Conservation (phyloP, 768 basidiomycete genomes). For the Panellus pusillus region DNA sequence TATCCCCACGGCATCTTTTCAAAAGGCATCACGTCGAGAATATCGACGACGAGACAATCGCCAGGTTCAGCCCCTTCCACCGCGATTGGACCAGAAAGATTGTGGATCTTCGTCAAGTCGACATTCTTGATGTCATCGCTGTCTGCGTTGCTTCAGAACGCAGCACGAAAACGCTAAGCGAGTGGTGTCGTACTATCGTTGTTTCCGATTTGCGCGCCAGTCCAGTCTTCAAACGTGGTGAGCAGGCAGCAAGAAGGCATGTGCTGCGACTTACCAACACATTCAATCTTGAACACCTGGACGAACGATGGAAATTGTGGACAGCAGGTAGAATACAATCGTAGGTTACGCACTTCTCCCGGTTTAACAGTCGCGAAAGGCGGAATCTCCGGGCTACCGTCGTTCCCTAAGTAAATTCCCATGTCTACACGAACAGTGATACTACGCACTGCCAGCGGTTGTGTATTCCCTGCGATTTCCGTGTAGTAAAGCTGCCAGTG, state of each 20-base stretch:
- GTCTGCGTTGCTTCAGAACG: constrained; percentile 30
- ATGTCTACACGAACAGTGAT: background rate
- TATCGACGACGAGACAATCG: constrained; percentile 77
- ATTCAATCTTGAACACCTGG: constrained; percentile 71
- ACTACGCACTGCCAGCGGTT: constrained; percentile 72
- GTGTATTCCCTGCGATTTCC: constrained; percentile 50
- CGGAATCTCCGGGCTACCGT: constrained; percentile 61
- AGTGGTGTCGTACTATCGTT: constrained; percentile 53
- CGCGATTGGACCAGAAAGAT: constrained; percentile 74
- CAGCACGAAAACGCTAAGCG: too few species aligned
- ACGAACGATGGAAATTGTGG: background rate
- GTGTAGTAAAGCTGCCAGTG: background rate
- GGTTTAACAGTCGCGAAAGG: constrained; percentile 60
- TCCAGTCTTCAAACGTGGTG: constrained; percentile 60
- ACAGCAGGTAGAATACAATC: background rate
- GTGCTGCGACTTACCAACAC: constrained; percentile 45
- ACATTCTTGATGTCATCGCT: constrained; percentile 70
- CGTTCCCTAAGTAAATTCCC: too few species aligned
- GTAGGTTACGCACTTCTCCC: constrained; percentile 43
- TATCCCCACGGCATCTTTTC: constrained; percentile 84
- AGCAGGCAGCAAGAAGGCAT: background rate
- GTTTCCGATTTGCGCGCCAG: constrained; percentile 76
- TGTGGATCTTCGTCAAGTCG: constrained; percentile 66
- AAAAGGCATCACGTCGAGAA: constrained; percentile 71
- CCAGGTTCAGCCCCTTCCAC: constrained; percentile 79